These are phyloP conservation scores for Boechera retrofracta DNA, from an alignment of 345 rosid genomes.

Conservation along the genomic window DNA sequence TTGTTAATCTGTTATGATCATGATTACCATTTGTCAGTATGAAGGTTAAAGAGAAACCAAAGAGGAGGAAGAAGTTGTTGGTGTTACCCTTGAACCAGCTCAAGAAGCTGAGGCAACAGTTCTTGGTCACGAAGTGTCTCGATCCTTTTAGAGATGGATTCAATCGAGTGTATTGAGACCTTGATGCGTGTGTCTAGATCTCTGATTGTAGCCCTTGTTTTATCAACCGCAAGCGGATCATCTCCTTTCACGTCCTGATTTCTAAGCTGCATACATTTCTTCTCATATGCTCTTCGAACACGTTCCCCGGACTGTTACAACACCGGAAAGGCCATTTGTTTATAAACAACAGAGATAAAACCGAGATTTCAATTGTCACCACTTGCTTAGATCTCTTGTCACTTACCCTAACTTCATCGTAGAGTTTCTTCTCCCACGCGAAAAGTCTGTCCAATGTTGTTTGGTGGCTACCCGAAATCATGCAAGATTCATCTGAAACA, in stretches of 20 bases:
- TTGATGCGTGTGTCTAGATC: slow-evolving; percentile 80
- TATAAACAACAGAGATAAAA: neutral
- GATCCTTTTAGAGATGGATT: slow-evolving; percentile 87
- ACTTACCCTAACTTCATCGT: slow-evolving; percentile 84
- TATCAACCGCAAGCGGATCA: slow-evolving; percentile 69
- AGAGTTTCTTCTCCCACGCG: slow-evolving; percentile 98
- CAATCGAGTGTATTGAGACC: slow-evolving; percentile 86
- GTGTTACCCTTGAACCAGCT: slow-evolving; percentile 84
- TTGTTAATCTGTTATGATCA: slow-evolving; percentile 63
- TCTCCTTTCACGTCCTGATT: slow-evolving; percentile 89
- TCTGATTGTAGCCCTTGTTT: slow-evolving; percentile 74
- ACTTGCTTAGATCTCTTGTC: slow-evolving; percentile 2
- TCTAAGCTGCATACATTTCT: slow-evolving; percentile 75
- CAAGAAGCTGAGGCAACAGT: slow-evolving; percentile 91
- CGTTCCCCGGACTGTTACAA: slow-evolving; percentile 77
- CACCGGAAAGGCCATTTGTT: neutral
- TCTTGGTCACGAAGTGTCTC: slow-evolving; percentile 92
- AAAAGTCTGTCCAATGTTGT: slow-evolving; percentile 82
- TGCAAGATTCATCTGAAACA: slow-evolving; percentile 54
- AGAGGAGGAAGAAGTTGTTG: neutral
- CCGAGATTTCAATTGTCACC: neutral
- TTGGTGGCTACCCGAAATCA: slow-evolving; percentile 78
- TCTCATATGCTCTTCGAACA: slow-evolving; percentile 81
- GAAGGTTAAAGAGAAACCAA: slow-evolving; percentile 17
- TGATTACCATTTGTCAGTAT: neutral